Evolutionary conservation across 2,329 filamentous ascomycete genomes (phyloP), one percentile per base, ranked within the genome.

Genomic region (Diaporthe eres): DNA sequence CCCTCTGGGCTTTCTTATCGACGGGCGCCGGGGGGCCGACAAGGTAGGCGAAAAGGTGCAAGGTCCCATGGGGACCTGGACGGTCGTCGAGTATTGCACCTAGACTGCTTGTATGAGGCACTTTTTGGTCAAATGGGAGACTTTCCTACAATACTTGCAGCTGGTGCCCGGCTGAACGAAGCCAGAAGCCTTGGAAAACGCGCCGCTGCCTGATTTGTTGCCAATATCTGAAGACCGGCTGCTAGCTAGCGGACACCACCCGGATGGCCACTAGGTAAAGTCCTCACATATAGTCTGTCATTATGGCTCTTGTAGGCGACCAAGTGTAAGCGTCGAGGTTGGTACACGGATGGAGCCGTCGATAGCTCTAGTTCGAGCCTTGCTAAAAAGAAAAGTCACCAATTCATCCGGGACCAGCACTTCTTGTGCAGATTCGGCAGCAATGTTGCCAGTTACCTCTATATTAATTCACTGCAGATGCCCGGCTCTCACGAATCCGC

Each of bases 41-140:
- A 39, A 68, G 19, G 49, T 67, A 31, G 60, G 60, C 25, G 67
- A 74, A 10, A 13, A 68, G 25, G 37, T 76, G 15, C 19, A 53
- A 19, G 28, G 63, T 47, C 34, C 58, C 5, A 75, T 34, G 39
- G 72, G 75, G 15, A 75, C 25, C 2, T 76, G 75, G 75, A 58
- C 72, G 9, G 72, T 75, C 25, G 15, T 76, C 37, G 75, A 76
- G 67, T 28, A 17, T 17, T 31, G 47, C 57, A 51, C 22, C 7
- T 71, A 75, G 67, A 58, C 51, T 57, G n/a, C 25, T 15, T 25
- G 25, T 22, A 39, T 39, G 12, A 39, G 37, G 34, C 15, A 8
- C 37, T 39, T 25, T 28, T 25, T 25, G 10, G 17, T 42, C 53
- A n/a, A 58, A 19, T 22, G 4, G 10, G 13, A 25, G 34, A 19